A percentile compares a stretch with the other conserved stretches of the same genome.
These are phyloP conservation scores for Citrus glauca DNA, from an alignment of 345 rosid genomes.

Conservation along the genomic window DNA sequence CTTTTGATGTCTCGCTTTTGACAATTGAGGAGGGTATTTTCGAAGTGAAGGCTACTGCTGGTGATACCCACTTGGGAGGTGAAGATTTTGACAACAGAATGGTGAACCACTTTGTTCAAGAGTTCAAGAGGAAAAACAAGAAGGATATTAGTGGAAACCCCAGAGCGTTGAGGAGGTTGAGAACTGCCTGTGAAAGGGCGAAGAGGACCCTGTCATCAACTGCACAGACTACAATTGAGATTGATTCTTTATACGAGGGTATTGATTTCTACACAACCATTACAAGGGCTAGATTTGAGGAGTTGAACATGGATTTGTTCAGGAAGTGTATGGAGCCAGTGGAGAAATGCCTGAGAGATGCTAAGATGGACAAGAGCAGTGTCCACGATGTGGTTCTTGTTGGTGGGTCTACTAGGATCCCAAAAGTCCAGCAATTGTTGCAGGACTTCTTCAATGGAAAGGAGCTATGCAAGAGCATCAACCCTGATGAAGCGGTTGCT, in stretches of 20 bases:
- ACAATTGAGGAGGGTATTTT: slow-evolving; percentile 66
- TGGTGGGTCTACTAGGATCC: slow-evolving; percentile 57
- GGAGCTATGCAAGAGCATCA: slow-evolving; percentile 60
- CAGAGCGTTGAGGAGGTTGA: slow-evolving; percentile 41
- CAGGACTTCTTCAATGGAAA: slow-evolving; percentile 59
- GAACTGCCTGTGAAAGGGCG: slow-evolving; percentile 37
- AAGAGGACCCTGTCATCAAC: slow-evolving; percentile 36
- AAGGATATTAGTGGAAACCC: slow-evolving; percentile 55
- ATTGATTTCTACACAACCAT: slow-evolving; percentile 52
- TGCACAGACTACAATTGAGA: slow-evolving; percentile 50
- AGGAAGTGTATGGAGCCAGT: slow-evolving; percentile 63
- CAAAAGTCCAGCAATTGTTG: slow-evolving; percentile 52
- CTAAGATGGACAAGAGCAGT: slow-evolving; percentile 64
- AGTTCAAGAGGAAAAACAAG: slow-evolving; percentile 54
- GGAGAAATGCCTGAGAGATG: slow-evolving; percentile 60
- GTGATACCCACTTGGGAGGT: slow-evolving; percentile 60
- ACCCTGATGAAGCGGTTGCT: slow-evolving; percentile 64
- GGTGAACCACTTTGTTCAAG: slow-evolving; percentile 60
- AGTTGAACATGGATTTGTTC: slow-evolving; percentile 50
- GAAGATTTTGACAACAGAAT: slow-evolving; percentile 51
- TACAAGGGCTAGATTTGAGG: slow-evolving; percentile 47
- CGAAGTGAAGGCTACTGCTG: slow-evolving; percentile 58
- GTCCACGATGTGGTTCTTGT: slow-evolving; percentile 57
- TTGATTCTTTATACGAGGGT: slow-evolving; percentile 53
- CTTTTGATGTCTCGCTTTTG: slow-evolving; percentile 60